These are phyloP conservation scores for Rhodosporidiobolus sp. DNA, from an alignment of 768 basidiomycete genomes.

Conservation along the genomic window DNA sequence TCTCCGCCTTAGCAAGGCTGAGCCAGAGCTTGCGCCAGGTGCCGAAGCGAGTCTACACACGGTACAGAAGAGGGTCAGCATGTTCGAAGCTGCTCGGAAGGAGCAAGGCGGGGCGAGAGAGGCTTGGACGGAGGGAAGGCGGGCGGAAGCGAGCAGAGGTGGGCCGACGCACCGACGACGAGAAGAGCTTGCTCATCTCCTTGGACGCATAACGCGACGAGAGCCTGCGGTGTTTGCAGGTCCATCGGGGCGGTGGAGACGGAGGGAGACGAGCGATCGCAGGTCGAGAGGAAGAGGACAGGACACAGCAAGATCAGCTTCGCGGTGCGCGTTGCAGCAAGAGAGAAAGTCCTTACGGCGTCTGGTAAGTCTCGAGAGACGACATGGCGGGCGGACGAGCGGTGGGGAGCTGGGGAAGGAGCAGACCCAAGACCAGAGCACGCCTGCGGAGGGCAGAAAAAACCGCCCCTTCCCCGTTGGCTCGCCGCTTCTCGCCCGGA, in stretches of 20 bases:
- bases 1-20: constrained; percentile 91
- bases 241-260: too few relatives aligned
- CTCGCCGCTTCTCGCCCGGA: too few relatives aligned
- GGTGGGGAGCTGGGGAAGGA: background rate
- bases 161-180: constrained; percentile 65
- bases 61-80: background rate
- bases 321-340: too few relatives aligned
- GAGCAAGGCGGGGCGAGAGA: background rate
- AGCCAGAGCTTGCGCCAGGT: constrained; percentile 97
- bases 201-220: constrained; percentile 95
- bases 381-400: too few relatives aligned
- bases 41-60: constrained; percentile 77
- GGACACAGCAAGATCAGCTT: too few relatives aligned
- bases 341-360: too few relatives aligned
- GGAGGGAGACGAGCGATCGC: too few relatives aligned
- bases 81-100: background rate
- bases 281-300: too few relatives aligned
- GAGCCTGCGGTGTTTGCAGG: constrained; percentile 27
- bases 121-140: background rate
- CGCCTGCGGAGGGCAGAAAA: too few relatives aligned
- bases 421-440: too few relatives aligned
- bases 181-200: constrained; percentile 97
- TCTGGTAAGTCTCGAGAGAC: too few relatives aligned
- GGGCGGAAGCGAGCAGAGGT: background rate
- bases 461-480: too few relatives aligned